Base-by-base conservation (phyloP, 148 eudicot genomes). In the Nyssa sinensis region DNA sequence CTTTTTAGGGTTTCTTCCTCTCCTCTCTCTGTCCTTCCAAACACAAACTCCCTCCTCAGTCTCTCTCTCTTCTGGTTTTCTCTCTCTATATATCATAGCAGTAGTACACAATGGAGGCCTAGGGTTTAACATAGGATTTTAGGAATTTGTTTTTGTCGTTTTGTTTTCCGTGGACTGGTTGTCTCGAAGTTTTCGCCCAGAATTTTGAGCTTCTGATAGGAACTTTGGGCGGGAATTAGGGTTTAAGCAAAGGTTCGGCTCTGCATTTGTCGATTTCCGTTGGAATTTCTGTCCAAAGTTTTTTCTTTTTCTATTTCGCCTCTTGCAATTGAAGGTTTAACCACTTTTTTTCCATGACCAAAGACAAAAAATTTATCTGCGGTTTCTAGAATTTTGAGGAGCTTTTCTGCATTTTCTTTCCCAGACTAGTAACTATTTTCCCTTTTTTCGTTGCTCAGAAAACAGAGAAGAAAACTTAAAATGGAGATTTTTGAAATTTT, bases 191-290 rank as follows among this genome's bases (percentile, higher is more conserved):
- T 34, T 24, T 24, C 7, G 63, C 51, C 62, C 4, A 7, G 17
- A 5, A 24, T 71, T 74, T 7, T 13, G 55, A 3, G 27, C 7
- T 49, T 49, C n/a, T 3, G 24, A 17, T 29, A 10, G 61, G 32
- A 16, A 14, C 24, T 75, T 71, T 44, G 29, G 12, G 49, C 39
- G 34, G 69, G 78, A 67, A 67, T 58, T 66, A 5, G 9, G 67
- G 39, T 79, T 57, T 75, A 29, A 58, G 37, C 27, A 39, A 69
- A 81, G 80, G 77, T 76, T 75, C 72, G 76, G 13, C 55, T 72
- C 77, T 66, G 67, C 71, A 66, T 60, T 39, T 77, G 27, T 72
- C 28, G 23, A 1, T 1, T 35, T 34, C 30, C 37, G 9, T 25
- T 55, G 7, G 11, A 30, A 25, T 79, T 33, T 49, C 27, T 21